Evolutionary conservation across 1,139 yeast species (phyloP), one percentile per base, ranked within the genome.

Genomic region (Hemisphaericaspora xylanilytica): DNA sequence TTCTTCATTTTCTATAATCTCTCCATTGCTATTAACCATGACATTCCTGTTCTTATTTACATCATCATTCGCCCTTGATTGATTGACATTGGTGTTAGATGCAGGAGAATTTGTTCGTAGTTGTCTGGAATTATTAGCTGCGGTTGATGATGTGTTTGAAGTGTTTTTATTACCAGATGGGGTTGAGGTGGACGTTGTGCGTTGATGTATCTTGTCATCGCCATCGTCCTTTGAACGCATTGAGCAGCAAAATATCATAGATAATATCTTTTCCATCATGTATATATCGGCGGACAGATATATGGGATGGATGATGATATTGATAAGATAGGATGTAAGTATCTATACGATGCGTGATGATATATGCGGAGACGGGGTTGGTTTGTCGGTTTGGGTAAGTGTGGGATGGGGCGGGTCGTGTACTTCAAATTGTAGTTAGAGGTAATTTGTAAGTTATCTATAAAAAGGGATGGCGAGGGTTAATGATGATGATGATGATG

Each of bases 191-290:
- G 37, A 28, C 12, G 34, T 25, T 25, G 40, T 31, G 12, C 36
- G 36, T 11, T 38, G 46, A 39, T 50, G 49, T 47, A 50, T 36
- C 38, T 56, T 58, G 37, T 59, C 65, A 37, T 63, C 60, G 15
- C 58, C 55, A 38, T 67, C 73, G 43, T 68, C 74, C 35, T 57
- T 55, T 33, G 70, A 50, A 43, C 61, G 66, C 16, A 56, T 61
- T 7, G 70, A 64, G 43, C 76, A 70, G 48, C 77, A 71, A 31
- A 70, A 65, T 32, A 70, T 55, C 9, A 73, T 58, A 33, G 66
- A 49, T 42, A 65, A 50, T 16, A 61, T 45, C 36, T 52, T 52
- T 34, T 56, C 60, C 63, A 59, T 59, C 11, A 4, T 29, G n/a
- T n/a, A n/a, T n/a, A n/a, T n/a, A n/a, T n/a, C n/a, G n/a, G n/a